phyloP scores from a whole-genome alignment of 2,329 filamentous ascomycete species.

The Arthrobotrys sphaeroides region DNA sequence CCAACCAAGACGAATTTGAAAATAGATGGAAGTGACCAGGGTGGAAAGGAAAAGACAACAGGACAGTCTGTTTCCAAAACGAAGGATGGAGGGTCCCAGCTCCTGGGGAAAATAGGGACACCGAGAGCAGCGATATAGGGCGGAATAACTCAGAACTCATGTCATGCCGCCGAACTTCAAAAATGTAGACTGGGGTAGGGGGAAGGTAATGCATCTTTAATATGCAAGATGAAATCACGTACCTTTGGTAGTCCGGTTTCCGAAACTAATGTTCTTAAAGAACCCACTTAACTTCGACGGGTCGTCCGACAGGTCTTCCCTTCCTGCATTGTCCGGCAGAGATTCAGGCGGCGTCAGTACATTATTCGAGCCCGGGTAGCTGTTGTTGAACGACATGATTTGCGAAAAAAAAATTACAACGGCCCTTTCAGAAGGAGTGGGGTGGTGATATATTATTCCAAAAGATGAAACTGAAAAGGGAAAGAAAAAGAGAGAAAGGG shows the following conservation, averaged over 20 bases:
- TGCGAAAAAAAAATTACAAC: neutral
- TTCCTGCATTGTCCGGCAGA: slow-evolving; percentile 40
- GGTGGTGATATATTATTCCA: neutral
- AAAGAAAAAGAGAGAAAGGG: neutral
- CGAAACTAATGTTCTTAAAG: slow-evolving; percentile 54
- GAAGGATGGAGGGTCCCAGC: no score
- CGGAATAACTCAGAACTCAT: slow-evolving; percentile 4
- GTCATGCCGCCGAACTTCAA: slow-evolving; percentile 24
- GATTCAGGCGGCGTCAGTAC: slow-evolving; percentile 53
- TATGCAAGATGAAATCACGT: slow-evolving; percentile 51
- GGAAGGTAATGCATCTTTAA: slow-evolving; percentile 8
- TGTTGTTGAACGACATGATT: slow-evolving; percentile 37
- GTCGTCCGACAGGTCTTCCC: slow-evolving; percentile 29
- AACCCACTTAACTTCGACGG: slow-evolving; percentile 51
- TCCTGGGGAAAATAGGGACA: no score
- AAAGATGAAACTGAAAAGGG: neutral
- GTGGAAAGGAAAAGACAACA: neutral
- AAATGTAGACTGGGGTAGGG: neutral
- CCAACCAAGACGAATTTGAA: slow-evolving; percentile 6
- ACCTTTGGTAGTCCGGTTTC: slow-evolving; percentile 53
- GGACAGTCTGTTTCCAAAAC: no score
- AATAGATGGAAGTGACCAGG: neutral
- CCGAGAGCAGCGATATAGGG: neutral
- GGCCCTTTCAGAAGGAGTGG: no score
- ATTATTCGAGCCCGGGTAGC: slow-evolving; percentile 14